phyloP scores from a whole-genome alignment of 2,329 filamentous ascomycete genomes.

The Fusarium sublunatum region DNA sequence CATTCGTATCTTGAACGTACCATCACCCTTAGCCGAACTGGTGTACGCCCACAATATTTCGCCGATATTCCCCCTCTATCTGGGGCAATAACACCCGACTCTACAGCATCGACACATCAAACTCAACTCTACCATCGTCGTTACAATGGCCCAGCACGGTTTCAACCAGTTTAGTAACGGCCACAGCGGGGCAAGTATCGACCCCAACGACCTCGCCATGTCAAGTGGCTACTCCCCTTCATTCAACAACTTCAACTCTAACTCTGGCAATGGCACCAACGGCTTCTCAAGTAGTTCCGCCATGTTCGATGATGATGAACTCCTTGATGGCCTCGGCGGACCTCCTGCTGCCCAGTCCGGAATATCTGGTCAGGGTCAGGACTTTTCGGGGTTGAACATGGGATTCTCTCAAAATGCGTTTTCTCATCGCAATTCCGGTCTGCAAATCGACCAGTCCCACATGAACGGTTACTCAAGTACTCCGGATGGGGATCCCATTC shows the following conservation, averaged over 20 bases:
- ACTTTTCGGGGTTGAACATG: conserved; percentile 69
- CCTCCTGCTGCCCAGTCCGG: conserved; percentile 64
- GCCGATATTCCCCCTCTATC: conserved; percentile 35
- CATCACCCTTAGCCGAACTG: conserved; percentile 34
- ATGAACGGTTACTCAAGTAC: conserved; percentile 90
- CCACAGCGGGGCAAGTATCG: conserved; percentile 71
- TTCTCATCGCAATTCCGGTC: conserved; percentile 63
- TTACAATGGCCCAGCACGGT: conserved; percentile 65
- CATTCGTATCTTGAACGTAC: conserved; percentile 30
- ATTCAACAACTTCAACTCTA: conserved; percentile 69
- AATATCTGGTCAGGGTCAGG: conserved; percentile 65
- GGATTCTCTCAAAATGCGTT: conserved; percentile 66
- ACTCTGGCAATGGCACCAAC: conserved; percentile 68
- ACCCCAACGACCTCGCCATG: conserved; percentile 88
- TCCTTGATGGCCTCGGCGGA: conserved; percentile 77
- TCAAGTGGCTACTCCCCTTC: conserved; percentile 68
- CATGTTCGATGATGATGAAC: conserved; percentile 87
- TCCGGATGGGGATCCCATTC: conserved; percentile 89
- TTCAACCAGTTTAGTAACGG: conserved; percentile 67
- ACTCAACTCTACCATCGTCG: conserved; percentile 24
- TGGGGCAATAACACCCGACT: conserved; percentile 40
- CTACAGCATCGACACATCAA: conserved; percentile 21
- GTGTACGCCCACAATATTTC: conserved; percentile 44
- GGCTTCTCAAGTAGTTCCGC: conserved; percentile 83
- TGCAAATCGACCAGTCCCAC: conserved; percentile 66